Base-by-base conservation (phyloP, 1,284 basidiomycete species). In the Apiotrichum akiyoshidainum region DNA sequence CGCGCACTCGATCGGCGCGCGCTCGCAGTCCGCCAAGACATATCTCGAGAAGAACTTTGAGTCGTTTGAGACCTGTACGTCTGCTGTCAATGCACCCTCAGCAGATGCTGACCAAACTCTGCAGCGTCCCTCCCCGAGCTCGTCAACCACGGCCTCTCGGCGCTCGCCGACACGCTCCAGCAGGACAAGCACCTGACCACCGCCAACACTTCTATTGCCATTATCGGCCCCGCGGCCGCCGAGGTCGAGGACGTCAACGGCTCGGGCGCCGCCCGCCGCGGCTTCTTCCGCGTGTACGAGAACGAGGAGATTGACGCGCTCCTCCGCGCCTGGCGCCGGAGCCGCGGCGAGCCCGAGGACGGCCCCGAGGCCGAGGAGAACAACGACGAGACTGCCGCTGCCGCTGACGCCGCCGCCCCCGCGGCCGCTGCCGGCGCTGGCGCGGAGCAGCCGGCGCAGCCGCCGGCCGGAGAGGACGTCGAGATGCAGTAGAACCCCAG, bases 1-100 rank as follows among this genome's bases (percentile, higher is more conserved):
- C 74, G 96, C 96, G 46, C 96, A 98, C 86, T 94, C 92, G 34
- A 98, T 99, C 76, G 96, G 96, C 53, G 96, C 96, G 17, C 86
- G 96, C 51, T 92, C 88, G 77, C 96, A 99, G 80, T 94, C 90
- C 68, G 95, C 96, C 55, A 99, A 98, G 81, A 99, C 96, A 10
- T 99, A 99, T 76, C 83, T 99, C 34, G 96, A 99, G 82, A 89
- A 89, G 76, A 87, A 98, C 75, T 94, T 87, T 70, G 89, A 92
- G 73, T 85, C 83, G 68, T 98, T 99, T 73, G 81, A 83, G 31
- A 86, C 90, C 72, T 86, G 91, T 94, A 62, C 68, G 89, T 83
- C 16, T 10, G 21, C 21, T 45, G 19, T 17, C 6, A 7, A 10
- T 52, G 13, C 16, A 7, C 40, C 19, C 8, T 9, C 16, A 51